These are phyloP conservation scores for Candida chilensis DNA, from an alignment of 805 yeast genomes.

Conservation along the genomic window DNA sequence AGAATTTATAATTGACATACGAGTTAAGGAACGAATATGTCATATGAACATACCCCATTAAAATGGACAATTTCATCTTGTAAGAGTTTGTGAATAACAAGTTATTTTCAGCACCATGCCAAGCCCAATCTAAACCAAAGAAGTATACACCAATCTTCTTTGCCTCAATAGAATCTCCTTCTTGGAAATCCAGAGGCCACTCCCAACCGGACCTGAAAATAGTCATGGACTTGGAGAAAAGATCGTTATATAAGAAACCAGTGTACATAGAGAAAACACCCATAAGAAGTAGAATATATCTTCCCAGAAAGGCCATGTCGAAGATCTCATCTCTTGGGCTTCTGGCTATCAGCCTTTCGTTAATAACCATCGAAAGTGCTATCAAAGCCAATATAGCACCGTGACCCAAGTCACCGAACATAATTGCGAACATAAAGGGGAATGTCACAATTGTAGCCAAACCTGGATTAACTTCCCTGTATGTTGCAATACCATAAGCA, in stretches of 20 bases:
- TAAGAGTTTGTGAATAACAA: slow-evolving; percentile 63
- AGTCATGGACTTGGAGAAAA: slow-evolving; percentile 63
- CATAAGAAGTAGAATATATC: slow-evolving; percentile 63
- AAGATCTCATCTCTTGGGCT: slow-evolving; percentile 66
- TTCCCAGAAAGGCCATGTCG: slow-evolving; percentile 68
- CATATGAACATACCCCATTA: slow-evolving; percentile 75
- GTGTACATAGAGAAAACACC: slow-evolving; percentile 69
- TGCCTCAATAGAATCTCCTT: slow-evolving; percentile 40
- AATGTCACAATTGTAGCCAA: slow-evolving; percentile 67
- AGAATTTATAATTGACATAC: slow-evolving; percentile 50
- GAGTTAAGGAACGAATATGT: slow-evolving; percentile 60
- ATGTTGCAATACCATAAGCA: slow-evolving; percentile 73
- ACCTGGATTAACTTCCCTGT: slow-evolving; percentile 70
- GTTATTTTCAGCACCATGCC: slow-evolving; percentile 78
- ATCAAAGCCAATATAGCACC: slow-evolving; percentile 56
- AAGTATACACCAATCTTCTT: slow-evolving; percentile 42
- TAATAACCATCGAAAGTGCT: slow-evolving; percentile 42
- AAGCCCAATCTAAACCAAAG: slow-evolving; percentile 60
- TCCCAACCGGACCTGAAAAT: slow-evolving; percentile 64
- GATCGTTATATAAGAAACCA: slow-evolving; percentile 64
- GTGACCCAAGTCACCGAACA: slow-evolving; percentile 81
- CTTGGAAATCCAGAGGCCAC: slow-evolving; percentile 47
- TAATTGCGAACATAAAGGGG: slow-evolving; percentile 77
- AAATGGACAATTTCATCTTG: slow-evolving; percentile 68
- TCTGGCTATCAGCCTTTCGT: slow-evolving; percentile 40